Evolutionary conservation across 805 yeast genomes (phyloP).

Genomic region (Monosporozyma aerobia): DNA sequence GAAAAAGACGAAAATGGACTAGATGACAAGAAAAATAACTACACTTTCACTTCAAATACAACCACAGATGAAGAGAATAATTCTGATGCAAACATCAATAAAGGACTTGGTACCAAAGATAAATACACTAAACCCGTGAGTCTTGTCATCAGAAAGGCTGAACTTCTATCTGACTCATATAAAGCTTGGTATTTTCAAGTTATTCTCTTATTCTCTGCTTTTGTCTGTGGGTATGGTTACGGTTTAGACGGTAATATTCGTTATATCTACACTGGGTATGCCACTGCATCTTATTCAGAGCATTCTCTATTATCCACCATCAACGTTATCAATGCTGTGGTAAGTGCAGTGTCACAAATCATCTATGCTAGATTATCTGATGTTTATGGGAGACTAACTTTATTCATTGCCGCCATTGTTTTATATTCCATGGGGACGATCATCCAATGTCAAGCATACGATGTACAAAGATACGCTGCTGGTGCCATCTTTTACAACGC

Average conservation of each 20-base stretch:
- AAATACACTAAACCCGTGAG: conserved; percentile 20
- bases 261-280: conserved; percentile 39
- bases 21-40: neutral
- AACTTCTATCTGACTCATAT: conserved; percentile 41
- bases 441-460: conserved; percentile 46
- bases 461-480: conserved; percentile 45
- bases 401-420: conserved; percentile 37
- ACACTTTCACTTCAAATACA: neutral
- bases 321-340: conserved; percentile 41
- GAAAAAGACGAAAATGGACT: neutral
- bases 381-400: conserved; percentile 45
- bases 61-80: neutral
- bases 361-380: conserved; percentile 49
- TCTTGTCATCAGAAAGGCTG: conserved; percentile 42
- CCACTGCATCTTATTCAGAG: conserved; percentile 39
- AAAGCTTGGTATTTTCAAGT: conserved; percentile 27
- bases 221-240: conserved; percentile 45
- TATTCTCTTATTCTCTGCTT: conserved; percentile 36
- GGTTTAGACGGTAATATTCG: conserved; percentile 46
- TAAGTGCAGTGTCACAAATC: conserved; percentile 51
- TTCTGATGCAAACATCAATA: neutral
- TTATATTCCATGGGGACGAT: conserved; percentile 49
- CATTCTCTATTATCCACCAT: conserved; percentile 47
- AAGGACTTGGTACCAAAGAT: neutral
- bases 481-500: conserved; percentile 41